A percentile compares a stretch with the other conserved stretches of the same genome.
Evolutionary conservation across 192 early-diverging fungal species (phyloP).

Genomic region (Haplosporangium gracile): DNA sequence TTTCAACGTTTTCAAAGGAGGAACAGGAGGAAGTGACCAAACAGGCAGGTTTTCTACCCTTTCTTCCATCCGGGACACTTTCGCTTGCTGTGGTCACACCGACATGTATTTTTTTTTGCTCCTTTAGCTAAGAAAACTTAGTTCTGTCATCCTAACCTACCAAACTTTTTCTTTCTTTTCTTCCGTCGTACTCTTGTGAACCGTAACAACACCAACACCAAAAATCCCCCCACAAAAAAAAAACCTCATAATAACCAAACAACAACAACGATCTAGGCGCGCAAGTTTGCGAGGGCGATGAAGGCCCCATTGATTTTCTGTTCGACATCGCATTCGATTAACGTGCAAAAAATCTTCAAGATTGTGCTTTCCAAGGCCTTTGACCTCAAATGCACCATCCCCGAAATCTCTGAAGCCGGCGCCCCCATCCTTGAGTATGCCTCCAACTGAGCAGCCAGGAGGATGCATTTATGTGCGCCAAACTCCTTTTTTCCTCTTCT

Average conservation of each 20-base stretch:
- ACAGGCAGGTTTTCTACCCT: slow-evolving; percentile 66
- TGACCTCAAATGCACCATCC: slow-evolving; percentile 93
- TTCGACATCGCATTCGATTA: slow-evolving; percentile 93
- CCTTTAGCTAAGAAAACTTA: background rate
- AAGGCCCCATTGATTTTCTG: slow-evolving; percentile 95
- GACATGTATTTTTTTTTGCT: background rate
- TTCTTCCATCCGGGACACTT: background rate
- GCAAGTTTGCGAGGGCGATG: slow-evolving; percentile 94
- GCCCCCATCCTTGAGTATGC: slow-evolving; percentile 92
- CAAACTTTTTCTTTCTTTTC: background rate
- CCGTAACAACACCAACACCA: background rate
- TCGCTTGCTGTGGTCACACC: background rate
- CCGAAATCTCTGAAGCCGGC: slow-evolving; percentile 91
- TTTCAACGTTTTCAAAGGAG: slow-evolving; percentile 84
- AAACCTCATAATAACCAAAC: background rate
- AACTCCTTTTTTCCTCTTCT: too few relatives aligned
- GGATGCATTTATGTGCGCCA: too few relatives aligned
- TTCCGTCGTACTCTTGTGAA: background rate
- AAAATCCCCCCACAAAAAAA: background rate
- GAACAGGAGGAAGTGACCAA: slow-evolving; percentile 95
- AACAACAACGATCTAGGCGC: slow-evolving; percentile 65
- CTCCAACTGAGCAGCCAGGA: background rate
- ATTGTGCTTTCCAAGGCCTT: slow-evolving; percentile 94
- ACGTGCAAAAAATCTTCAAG: slow-evolving; percentile 98
- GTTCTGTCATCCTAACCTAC: background rate